phyloP scores from a whole-genome alignment of 345 rosid species.

The Aquilaria sinensis region DNA sequence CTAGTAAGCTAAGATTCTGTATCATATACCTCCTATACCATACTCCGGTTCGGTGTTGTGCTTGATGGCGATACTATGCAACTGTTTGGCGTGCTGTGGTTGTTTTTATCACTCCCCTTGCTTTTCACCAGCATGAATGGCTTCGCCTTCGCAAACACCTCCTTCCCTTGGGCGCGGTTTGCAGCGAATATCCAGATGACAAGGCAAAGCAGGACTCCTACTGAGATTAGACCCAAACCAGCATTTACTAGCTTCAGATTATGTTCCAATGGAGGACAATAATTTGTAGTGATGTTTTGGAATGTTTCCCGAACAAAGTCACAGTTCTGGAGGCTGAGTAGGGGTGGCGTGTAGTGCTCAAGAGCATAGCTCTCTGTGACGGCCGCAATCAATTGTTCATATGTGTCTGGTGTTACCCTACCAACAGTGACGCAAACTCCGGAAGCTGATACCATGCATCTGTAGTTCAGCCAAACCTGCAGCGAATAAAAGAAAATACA shows the following conservation, averaged over 20 bases:
- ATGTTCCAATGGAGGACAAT: slow-evolving; percentile 73
- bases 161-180: slow-evolving; percentile 99
- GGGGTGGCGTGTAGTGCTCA: slow-evolving; percentile 77
- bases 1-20: background rate
- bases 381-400: slow-evolving; percentile 61
- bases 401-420: slow-evolving; percentile 65
- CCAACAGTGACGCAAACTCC: slow-evolving; percentile 66
- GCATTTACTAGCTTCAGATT: slow-evolving; percentile 66
- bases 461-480: slow-evolving; percentile 78
- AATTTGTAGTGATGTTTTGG: slow-evolving; percentile 52
- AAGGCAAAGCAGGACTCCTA: slow-evolving; percentile 84
- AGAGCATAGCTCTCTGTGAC: slow-evolving; percentile 81
- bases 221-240: slow-evolving; percentile 80
- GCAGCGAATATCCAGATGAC: slow-evolving; percentile 86
- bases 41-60: slow-evolving; percentile 13
- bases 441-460: slow-evolving; percentile 44
- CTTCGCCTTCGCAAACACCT: slow-evolving; percentile 59
- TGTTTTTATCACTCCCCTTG: slow-evolving; percentile 15
- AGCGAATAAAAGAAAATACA: background rate
- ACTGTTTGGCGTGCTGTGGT: background rate
- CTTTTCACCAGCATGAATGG: slow-evolving; percentile 10
- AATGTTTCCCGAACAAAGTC: slow-evolving; percentile 79
- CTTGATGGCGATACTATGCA: slow-evolving; percentile 1
- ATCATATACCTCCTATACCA: slow-evolving; percentile 14
- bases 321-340: slow-evolving; percentile 84